These are phyloP conservation scores for Alternaria sp. DNA, from an alignment of 2,329 filamentous ascomycete species.

Conservation along the genomic window DNA sequence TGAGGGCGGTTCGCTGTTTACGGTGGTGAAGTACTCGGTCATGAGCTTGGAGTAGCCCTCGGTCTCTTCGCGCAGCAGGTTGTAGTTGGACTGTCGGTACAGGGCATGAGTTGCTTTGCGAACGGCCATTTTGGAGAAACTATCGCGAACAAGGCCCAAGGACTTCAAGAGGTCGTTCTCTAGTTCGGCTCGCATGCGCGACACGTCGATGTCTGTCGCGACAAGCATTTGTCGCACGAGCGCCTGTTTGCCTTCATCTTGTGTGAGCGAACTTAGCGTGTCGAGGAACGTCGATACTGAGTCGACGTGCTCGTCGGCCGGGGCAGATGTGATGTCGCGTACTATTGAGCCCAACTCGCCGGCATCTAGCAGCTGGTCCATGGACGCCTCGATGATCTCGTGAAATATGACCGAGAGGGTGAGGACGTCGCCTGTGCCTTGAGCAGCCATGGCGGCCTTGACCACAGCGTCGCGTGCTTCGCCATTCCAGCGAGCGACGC, in stretches of 20 bases:
- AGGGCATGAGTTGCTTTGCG: constrained; percentile 91
- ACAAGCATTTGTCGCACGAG: constrained; percentile 73
- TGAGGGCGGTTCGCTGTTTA: constrained; percentile 75
- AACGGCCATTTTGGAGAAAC: constrained; percentile 83
- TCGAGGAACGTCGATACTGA: constrained; percentile 77
- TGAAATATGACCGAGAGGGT: constrained; percentile 79
- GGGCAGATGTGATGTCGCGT: constrained; percentile 73
- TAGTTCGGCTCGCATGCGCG: constrained; percentile 81
- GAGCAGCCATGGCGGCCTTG: constrained; percentile 70
- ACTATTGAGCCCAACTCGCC: constrained; percentile 75
- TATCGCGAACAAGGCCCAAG: constrained; percentile 83
- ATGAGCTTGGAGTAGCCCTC: constrained; percentile 97
- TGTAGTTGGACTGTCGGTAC: constrained; percentile 97
- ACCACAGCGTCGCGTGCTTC: constrained; percentile 74
- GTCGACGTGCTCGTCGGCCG: constrained; percentile 57
- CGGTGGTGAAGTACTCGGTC: constrained; percentile 93
- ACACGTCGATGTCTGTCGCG: constrained; percentile 75
- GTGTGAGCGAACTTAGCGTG: constrained; percentile 79
- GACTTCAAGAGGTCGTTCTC: constrained; percentile 79
- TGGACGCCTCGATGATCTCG: constrained; percentile 80
- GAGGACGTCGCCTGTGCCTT: constrained; percentile 72
- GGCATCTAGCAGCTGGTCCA: constrained; percentile 74
- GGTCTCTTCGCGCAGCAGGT: constrained; percentile 91
- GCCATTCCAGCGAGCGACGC: constrained; percentile 72
- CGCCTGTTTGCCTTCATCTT: constrained; percentile 69